These are phyloP conservation scores for Magnusiomyces paraingens DNA, from an alignment of 1,139 yeast genomes.

Conservation along the genomic window DNA sequence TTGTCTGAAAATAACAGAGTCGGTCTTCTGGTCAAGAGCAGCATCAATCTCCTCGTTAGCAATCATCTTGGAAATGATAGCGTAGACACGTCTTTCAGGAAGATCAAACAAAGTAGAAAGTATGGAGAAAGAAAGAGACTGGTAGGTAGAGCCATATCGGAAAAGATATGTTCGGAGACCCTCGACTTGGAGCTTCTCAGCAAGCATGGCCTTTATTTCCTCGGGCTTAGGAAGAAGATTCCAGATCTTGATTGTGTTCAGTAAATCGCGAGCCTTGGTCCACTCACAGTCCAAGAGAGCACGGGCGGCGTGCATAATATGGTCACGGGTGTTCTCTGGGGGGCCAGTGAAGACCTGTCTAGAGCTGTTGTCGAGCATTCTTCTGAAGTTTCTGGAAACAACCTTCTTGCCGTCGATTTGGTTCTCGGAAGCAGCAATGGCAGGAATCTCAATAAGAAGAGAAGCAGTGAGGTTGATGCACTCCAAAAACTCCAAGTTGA, in stretches of 20 bases:
- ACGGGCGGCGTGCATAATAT: slow-evolving; percentile 87
- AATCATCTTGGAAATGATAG: slow-evolving; percentile 68
- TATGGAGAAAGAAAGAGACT: slow-evolving; percentile 64
- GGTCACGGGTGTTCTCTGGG: slow-evolving; percentile 94
- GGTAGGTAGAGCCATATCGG: slow-evolving; percentile 71
- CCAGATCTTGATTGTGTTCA: slow-evolving; percentile 84
- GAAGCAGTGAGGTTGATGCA: slow-evolving; percentile 90
- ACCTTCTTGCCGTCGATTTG: slow-evolving; percentile 53
- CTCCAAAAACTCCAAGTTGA: slow-evolving; percentile 90
- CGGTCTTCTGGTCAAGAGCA: slow-evolving; percentile 53
- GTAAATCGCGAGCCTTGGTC: slow-evolving; percentile 66
- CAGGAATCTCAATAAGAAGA: slow-evolving; percentile 85
- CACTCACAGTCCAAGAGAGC: slow-evolving; percentile 88
- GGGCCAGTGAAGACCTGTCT: slow-evolving; percentile 96
- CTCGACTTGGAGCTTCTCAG: slow-evolving; percentile 74
- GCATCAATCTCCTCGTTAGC: slow-evolving; percentile 69
- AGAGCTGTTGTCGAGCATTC: slow-evolving; percentile 87
- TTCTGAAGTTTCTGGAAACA: slow-evolving; percentile 77
- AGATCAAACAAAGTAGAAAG: slow-evolving; percentile 65
- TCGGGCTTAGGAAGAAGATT: slow-evolving; percentile 62
- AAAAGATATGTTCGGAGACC: slow-evolving; percentile 87
- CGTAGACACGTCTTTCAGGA: slow-evolving; percentile 47
- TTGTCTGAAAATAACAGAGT: slow-evolving; percentile 53
- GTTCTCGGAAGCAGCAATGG: slow-evolving; percentile 55
- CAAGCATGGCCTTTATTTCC: slow-evolving; percentile 63